These are phyloP conservation scores for Ceratobasidium sp. DNA, from an alignment of 1,284 basidiomycete genomes.

Conservation along the genomic window DNA sequence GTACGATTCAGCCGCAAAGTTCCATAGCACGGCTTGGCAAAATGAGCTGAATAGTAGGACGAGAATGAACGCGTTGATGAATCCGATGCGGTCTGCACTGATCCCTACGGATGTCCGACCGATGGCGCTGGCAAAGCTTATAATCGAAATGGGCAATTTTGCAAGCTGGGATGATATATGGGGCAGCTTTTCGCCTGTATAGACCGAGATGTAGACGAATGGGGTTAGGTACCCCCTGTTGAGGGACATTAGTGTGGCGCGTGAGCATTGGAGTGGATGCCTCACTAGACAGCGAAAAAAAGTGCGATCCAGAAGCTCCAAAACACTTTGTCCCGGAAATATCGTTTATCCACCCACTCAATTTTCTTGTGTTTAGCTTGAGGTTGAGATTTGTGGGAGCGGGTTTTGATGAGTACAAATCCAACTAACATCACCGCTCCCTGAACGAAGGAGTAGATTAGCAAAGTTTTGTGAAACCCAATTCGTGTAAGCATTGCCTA, in stretches of 20 bases:
- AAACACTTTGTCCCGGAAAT: constrained; percentile 48
- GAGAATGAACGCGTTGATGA: constrained; percentile 51
- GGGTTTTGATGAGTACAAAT: constrained; percentile 49
- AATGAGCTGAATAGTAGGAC: constrained; percentile 50
- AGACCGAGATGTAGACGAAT: constrained; percentile 51
- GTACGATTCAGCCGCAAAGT: constrained; percentile 50
- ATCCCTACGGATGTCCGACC: constrained; percentile 50
- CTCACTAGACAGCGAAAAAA: constrained; percentile 45
- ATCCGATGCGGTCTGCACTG: constrained; percentile 50
- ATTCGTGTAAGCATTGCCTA: constrained; percentile 49
- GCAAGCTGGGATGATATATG: constrained; percentile 45
- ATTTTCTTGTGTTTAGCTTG: constrained; percentile 48
- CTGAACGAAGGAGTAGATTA: constrained; percentile 49
- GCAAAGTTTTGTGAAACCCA: constrained; percentile 49
- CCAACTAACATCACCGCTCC: constrained; percentile 45
- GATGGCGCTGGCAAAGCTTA: constrained; percentile 49
- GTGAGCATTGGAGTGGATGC: no score
- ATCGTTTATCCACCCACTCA: constrained; percentile 46
- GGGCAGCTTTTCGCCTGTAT: constrained; percentile 48
- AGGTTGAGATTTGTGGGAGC: constrained; percentile 23
- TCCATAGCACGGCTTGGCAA: constrained; percentile 52
- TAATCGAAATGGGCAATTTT: constrained; percentile 50
- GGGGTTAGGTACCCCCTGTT: constrained; percentile 39
- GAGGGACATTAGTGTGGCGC: no score
- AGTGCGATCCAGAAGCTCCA: constrained; percentile 48